These are phyloP conservation scores for Anisogramma anomala DNA, from an alignment of 2,329 filamentous ascomycete genomes.

Conservation along the genomic window DNA sequence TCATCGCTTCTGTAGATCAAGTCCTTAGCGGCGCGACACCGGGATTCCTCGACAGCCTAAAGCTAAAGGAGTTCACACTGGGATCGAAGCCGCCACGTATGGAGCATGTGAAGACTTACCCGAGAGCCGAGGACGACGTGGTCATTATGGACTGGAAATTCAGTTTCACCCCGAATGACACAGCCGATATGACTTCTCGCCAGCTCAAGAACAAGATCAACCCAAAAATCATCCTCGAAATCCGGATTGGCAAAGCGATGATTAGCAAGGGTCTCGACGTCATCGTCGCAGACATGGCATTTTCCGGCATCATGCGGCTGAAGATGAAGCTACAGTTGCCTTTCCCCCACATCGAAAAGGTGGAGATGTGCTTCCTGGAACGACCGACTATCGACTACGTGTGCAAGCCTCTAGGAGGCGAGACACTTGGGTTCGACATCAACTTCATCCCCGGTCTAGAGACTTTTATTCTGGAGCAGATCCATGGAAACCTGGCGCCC, in stretches of 20 bases:
- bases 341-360: conserved; percentile 87
- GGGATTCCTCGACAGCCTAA: conserved; percentile 82
- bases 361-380: conserved; percentile 91
- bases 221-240: conserved; percentile 89
- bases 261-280: conserved; percentile 95
- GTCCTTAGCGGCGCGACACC: conserved; percentile 88
- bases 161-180: conserved; percentile 95
- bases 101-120: conserved; percentile 97
- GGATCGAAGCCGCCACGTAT: conserved; percentile 91
- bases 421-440: conserved; percentile 94
- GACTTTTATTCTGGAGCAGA: conserved; percentile 87
- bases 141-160: conserved; percentile 99
- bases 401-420: conserved; percentile 92
- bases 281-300: conserved; percentile 96
- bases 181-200: conserved; percentile 75
- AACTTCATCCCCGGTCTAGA: conserved; percentile 97
- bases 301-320: conserved; percentile 87
- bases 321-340: conserved; percentile 96
- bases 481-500: conserved; percentile 82
- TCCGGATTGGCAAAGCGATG: conserved; percentile 88
- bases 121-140: conserved; percentile 86
- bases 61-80: conserved; percentile 85
- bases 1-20: conserved; percentile 91
- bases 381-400: conserved; percentile 88
- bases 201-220: conserved; percentile 95